Conservation (phyloP, 805 yeast species). For the Sugiyamaella chiloensis region DNA sequence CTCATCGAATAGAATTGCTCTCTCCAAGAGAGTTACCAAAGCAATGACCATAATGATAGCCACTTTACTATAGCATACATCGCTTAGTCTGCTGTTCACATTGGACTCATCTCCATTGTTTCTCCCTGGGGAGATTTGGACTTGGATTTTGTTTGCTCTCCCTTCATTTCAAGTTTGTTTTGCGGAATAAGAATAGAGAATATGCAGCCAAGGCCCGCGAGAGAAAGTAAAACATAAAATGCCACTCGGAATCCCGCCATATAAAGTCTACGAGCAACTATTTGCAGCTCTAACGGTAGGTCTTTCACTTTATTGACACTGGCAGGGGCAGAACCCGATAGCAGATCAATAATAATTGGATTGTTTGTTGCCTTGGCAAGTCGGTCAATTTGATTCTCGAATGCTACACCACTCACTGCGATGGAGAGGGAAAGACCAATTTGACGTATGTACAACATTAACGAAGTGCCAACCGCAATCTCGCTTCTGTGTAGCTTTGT, state of each 20-base stretch:
- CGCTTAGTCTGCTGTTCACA: too few species aligned
- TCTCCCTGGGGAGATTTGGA: too few species aligned
- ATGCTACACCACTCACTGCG: conserved; percentile 42
- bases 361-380: conserved; percentile 24
- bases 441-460: conserved; percentile 42
- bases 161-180: conserved; percentile 20
- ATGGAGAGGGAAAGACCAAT: conserved; percentile 41
- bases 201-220: conserved; percentile 21
- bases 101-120: too few species aligned
- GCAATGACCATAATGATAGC: too few species aligned
- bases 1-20: too few species aligned
- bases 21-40: too few species aligned
- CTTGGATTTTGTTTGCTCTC: too few species aligned
- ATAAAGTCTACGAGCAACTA: conserved; percentile 19
- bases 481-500: conserved; percentile 52
- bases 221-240: conserved; percentile 23
- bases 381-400: conserved; percentile 41
- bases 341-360: conserved; percentile 9
- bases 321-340: conserved; percentile 20
- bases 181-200: conserved; percentile 22
- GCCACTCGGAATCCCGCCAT: conserved; percentile 20
- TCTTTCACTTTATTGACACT: conserved; percentile 19
- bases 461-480: conserved; percentile 45
- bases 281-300: conserved; percentile 12
- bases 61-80: too few species aligned